Conservation (phyloP, 108 stramenopile species). For the Epithemia pelagica region DNA sequence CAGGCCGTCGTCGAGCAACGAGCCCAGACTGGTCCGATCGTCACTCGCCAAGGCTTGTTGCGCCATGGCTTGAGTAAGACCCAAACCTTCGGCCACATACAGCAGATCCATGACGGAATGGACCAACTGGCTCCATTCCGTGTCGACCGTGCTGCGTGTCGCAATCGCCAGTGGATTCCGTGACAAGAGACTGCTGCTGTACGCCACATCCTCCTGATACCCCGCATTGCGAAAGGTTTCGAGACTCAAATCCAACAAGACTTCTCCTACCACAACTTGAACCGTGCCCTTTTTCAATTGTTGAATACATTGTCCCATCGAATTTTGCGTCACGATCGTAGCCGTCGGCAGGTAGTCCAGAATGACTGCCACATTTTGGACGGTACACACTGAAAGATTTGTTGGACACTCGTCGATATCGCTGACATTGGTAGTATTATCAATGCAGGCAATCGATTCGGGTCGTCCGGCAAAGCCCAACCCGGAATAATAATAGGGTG, state of each 20-base stretch:
- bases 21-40: too few species aligned
- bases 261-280: too few species aligned
- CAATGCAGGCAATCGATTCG: conserved; percentile 2
- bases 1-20: not conserved
- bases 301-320: not conserved
- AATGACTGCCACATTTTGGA: too few species aligned
- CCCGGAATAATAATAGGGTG: not conserved
- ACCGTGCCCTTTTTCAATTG: too few species aligned
- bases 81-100: not conserved
- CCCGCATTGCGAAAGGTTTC: too few species aligned
- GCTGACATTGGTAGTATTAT: not conserved
- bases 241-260: too few species aligned
- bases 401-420: too few species aligned
- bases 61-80: not conserved
- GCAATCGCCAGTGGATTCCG: not conserved
- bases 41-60: not conserved
- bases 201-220: not conserved
- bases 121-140: not conserved
- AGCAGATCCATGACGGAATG: not conserved
- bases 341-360: not conserved
- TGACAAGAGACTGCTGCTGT: not conserved
- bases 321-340: not conserved
- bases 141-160: not conserved
- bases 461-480: conserved; percentile 3
- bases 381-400: conserved; percentile 1